These are phyloP conservation scores for Zygosaccharomyces gambellarensis DNA, from an alignment of 805 yeast genomes.

Conservation along the genomic window DNA sequence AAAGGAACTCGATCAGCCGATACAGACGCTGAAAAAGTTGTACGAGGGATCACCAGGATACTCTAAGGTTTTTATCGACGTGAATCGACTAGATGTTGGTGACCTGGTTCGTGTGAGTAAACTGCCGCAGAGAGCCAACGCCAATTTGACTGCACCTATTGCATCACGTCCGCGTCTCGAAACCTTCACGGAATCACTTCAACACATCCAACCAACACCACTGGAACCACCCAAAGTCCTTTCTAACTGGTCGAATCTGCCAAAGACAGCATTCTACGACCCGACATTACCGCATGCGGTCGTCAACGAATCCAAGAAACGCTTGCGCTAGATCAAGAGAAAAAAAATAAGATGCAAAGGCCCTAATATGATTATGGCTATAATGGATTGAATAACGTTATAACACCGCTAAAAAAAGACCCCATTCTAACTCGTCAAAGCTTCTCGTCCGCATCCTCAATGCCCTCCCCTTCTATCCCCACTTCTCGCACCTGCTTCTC, in stretches of 20 bases:
- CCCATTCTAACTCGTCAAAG: conserved; percentile 2
- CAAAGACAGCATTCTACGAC: conserved; percentile 13
- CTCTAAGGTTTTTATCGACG: conserved; percentile 25
- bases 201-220: not conserved
- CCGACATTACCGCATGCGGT: conserved; percentile 6
- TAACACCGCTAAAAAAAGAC: not conserved
- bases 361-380: not conserved
- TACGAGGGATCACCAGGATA: conserved; percentile 33
- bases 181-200: conserved; percentile 1
- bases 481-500: not conserved
- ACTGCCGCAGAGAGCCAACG: conserved; percentile 31
- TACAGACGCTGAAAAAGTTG: conserved; percentile 8
- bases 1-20: conserved; percentile 16
- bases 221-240: conserved; percentile 20
- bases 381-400: not conserved
- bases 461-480: not conserved
- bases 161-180: conserved; percentile 10
- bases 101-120: conserved; percentile 20
- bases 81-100: conserved; percentile 28
- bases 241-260: conserved; percentile 16
- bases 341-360: not conserved
- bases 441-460: not conserved
- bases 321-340: not conserved
- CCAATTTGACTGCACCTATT: not conserved
- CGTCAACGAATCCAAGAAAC: conserved; percentile 11